Conservation (phyloP, 257 asterid genomes). For the Nicotiana obtusifolia region DNA sequence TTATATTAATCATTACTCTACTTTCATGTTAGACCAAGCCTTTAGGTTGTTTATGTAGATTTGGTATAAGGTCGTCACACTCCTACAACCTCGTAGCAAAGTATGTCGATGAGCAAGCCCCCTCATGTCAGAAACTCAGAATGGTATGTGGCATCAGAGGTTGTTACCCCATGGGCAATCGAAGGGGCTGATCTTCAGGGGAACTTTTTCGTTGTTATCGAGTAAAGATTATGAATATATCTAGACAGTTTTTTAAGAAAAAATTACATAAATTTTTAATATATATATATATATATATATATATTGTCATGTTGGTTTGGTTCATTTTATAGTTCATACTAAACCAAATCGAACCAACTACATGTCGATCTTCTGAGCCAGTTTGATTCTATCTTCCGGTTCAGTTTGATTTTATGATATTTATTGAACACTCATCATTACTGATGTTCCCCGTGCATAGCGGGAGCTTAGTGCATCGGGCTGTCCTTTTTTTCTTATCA, state of each 20-base stretch:
- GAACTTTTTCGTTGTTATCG: not conserved
- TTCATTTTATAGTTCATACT: not conserved
- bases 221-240: not conserved
- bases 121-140: not conserved
- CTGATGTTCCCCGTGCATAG: too few species aligned
- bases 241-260: not conserved
- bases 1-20: not conserved
- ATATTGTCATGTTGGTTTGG: not conserved
- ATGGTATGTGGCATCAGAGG: not conserved
- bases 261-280: not conserved
- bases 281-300: not conserved
- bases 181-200: not conserved
- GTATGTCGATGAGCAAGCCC: not conserved
- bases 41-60: not conserved
- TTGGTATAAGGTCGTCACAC: not conserved
- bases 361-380: not conserved
- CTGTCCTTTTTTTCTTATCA: not conserved
- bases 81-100: not conserved
- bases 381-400: not conserved
- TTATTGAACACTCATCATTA: not conserved
- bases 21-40: not conserved
- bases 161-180: not conserved
- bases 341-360: not conserved
- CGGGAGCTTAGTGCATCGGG: too few species aligned
- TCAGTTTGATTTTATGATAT: not conserved